Percentiles rank a stretch among this genome's conserved stretches.
Conservation (phyloP, 306 rosid genomes). For the Lathyrus aphaca region DNA sequence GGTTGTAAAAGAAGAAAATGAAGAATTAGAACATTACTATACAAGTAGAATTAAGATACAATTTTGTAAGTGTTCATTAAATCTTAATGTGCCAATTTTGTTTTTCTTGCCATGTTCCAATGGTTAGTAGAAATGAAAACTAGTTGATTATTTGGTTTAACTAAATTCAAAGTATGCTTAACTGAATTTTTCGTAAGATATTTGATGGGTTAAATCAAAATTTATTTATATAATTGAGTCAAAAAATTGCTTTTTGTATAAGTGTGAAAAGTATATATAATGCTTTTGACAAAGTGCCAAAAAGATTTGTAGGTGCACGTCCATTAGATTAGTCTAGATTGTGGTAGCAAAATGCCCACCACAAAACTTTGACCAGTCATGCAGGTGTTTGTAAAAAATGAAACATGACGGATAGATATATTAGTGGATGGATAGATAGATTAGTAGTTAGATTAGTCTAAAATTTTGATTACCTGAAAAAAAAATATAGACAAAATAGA, state of each 20-base stretch:
- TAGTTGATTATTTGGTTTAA: neutral
- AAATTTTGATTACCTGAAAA: too few species aligned
- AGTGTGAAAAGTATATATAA: neutral
- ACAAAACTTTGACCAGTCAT: too few species aligned
- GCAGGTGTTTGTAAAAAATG: too few species aligned
- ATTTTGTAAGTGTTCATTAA: slow-evolving; percentile 30
- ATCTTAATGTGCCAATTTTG: slow-evolving; percentile 42
- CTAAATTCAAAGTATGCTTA: neutral
- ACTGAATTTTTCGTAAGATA: neutral
- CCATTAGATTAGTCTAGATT: neutral
- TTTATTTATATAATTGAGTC: neutral
- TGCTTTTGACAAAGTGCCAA: neutral
- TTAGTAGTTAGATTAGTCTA: too few species aligned
- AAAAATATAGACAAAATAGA: too few species aligned
- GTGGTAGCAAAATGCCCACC: too few species aligned
- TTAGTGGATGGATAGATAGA: too few species aligned
- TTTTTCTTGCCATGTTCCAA: neutral
- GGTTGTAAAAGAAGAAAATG: slow-evolving; percentile 15
- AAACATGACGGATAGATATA: too few species aligned
- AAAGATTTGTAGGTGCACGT: neutral
- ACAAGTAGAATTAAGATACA: slow-evolving; percentile 36
- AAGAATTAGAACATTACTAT: slow-evolving; percentile 12
- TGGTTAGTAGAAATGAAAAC: too few species aligned
- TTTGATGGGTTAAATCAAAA: neutral
- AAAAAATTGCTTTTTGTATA: neutral